Evolutionary conservation across 306 rosid genomes (phyloP), one percentile per base, ranked within the genome.

Genomic region (Leucaena leucocephala): DNA sequence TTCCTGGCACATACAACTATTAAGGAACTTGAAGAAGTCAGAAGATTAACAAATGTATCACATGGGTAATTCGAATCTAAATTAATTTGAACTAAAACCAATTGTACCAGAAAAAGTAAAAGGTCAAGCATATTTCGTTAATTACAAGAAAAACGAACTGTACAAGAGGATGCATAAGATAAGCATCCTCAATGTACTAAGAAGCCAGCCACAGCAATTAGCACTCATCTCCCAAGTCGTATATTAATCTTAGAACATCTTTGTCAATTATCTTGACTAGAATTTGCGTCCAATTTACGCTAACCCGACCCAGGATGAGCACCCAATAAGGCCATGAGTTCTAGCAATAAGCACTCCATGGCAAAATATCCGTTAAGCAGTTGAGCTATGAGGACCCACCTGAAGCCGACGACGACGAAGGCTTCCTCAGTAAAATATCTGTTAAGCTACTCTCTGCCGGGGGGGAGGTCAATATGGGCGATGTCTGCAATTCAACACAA

Each of bases 341-440:
- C 21, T 14, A 46, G n/a, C 63, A 68, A 75, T 42, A 66, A 21
- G 21, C 66, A 64, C 43, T 54, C 21, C 34, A 58, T 59, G 39
- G 50, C 38, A 27, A 27, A 27, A 27, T 27, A 27, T 27, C 27
- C 1, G 27, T 27, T 27, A 27, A 27, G 27, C 27, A 27, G 27
- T 27, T 27, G 27, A 27, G 27, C 27, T 27, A 27, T 27, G 27
- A 27, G 27, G 27, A 36, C 85, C 42, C 64, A 91, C 99, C 88
- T 70, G 96, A 67, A 85, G 64, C 80, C 3, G 90, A 82, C 36
- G 97, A 91, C 36, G 98, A 90, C 1, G 92, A 81, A 67, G 97
- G 86, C 69, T 90, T 93, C 87, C 91, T 90, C 71, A 96, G 96
- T 76, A 96, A 83, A 89, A 93, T 93, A 83, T 96, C 98, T 38